Percentiles rank a stretch among this genome's conserved stretches.
phyloP scores from a whole-genome alignment of 805 yeast species.

The Priceomyces melissophilus region DNA sequence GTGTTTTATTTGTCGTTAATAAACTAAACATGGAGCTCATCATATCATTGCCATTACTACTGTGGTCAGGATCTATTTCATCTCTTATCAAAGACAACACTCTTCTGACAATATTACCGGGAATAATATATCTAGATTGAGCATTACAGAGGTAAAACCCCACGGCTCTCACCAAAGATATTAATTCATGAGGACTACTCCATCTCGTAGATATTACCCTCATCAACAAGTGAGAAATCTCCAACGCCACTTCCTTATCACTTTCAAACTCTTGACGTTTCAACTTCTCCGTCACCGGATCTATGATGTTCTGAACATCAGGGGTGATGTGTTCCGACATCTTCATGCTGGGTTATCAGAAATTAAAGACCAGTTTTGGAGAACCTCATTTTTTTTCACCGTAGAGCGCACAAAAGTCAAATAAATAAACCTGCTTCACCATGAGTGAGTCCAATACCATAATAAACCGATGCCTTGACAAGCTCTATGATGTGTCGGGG shows the following conservation, averaged over 20 bases:
- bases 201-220: slow-evolving; percentile 88
- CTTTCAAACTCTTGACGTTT: slow-evolving; percentile 84
- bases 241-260: slow-evolving; percentile 78
- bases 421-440: background rate
- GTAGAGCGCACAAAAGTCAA: background rate
- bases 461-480: slow-evolving; percentile 19
- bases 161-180: slow-evolving; percentile 65
- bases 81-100: slow-evolving; percentile 85
- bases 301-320: slow-evolving; percentile 33
- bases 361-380: background rate
- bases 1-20: slow-evolving; percentile 48
- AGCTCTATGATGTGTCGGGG: slow-evolving; percentile 29
- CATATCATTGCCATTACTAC: slow-evolving; percentile 38
- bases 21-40: slow-evolving; percentile 85
- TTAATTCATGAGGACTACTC: slow-evolving; percentile 71
- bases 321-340: slow-evolving; percentile 16
- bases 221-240: slow-evolving; percentile 81
- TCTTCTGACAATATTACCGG: slow-evolving; percentile 89
- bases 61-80: slow-evolving; percentile 58
- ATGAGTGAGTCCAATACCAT: slow-evolving; percentile 19
- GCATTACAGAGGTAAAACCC: slow-evolving; percentile 72
- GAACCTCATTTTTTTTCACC: background rate
- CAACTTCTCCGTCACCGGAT: slow-evolving; percentile 46
- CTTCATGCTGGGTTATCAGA: background rate
- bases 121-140: slow-evolving; percentile 82